phyloP scores from a whole-genome alignment of 2,329 filamentous ascomycete species.

The Penicillium frequentans region DNA sequence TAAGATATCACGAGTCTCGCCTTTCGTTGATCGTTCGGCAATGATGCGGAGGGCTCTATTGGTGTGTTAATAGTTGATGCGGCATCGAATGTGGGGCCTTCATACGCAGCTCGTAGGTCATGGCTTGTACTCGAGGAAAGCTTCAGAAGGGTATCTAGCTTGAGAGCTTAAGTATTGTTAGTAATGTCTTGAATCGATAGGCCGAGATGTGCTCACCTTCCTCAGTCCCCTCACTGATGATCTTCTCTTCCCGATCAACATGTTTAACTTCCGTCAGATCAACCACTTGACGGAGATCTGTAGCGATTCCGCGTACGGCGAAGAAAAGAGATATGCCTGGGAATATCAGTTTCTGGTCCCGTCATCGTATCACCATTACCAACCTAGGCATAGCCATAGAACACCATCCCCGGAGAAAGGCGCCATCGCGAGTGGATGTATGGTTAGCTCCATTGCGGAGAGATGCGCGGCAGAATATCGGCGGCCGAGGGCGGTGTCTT shows the following conservation, averaged over 20 bases:
- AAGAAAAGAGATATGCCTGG: slow-evolving; percentile 49
- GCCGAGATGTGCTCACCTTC: slow-evolving; percentile 49
- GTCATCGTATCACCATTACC: not conserved
- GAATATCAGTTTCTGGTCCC: not conserved
- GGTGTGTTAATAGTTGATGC: slow-evolving; percentile 48
- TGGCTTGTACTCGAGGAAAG: slow-evolving; percentile 70
- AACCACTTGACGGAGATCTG: slow-evolving; percentile 46
- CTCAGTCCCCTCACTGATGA: slow-evolving; percentile 74
- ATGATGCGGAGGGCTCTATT: slow-evolving; percentile 48
- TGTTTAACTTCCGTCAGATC: slow-evolving; percentile 62
- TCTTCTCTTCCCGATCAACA: slow-evolving; percentile 65
- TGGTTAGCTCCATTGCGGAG: slow-evolving; percentile 17
- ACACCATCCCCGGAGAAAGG: slow-evolving; percentile 37
- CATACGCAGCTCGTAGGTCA: slow-evolving; percentile 68
- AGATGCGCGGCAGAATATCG: slow-evolving; percentile 31
- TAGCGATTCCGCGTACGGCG: slow-evolving; percentile 56
- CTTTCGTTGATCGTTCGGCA: slow-evolving; percentile 45
- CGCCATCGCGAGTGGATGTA: slow-evolving; percentile 28
- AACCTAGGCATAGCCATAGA: slow-evolving; percentile 43
- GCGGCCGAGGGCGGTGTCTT: slow-evolving; percentile 31
- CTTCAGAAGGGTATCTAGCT: slow-evolving; percentile 64
- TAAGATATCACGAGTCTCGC: slow-evolving; percentile 40
- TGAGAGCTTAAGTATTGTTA: slow-evolving; percentile 51
- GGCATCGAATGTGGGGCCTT: slow-evolving; percentile 44
- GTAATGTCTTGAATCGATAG: not conserved